Evolutionary conservation across 495 filamentous ascomycete species (phyloP), one percentile per base, ranked within the genome.

Genomic region (Oidiodendron maius): DNA sequence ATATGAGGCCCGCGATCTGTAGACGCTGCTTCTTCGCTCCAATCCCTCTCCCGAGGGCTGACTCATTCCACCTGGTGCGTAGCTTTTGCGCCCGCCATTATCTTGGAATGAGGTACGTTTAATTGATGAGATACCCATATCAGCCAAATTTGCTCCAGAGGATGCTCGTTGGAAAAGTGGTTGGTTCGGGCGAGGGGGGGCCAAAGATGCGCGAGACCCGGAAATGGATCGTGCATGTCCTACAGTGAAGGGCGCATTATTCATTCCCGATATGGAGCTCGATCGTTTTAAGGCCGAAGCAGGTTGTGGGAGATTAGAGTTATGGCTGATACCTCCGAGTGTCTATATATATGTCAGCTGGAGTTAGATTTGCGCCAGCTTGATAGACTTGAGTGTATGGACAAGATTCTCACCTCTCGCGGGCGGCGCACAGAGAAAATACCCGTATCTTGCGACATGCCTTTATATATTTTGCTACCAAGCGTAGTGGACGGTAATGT

Each of bases 231-330:
- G 87, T 45, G 72, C 79, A 64, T 91, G 80, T 63, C 81, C 81
- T 28, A 77, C 72, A n/a, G 80, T 78, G 64, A 75, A 80, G 28
- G 76, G 75, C 34, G 75, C 68, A 59, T 81, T 82, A 60, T 82
- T 77, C 54, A 76, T 69, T 52, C 76, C 78, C 44, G 81, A 81
- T 39, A 83, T 83, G n/a, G 88, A 91, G 57, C 81, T 95, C 6
- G 88, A 87, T 62, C 93, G 87, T 68, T 96, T 96, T 72, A 97
- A 76, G 20, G 93, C 87, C n/a, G 93, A 96, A n/a, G 82, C 71
- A 5, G 84, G 84, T 63, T 86, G 82, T 6, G 84, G 84, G 32
- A 89, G 82, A 3, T 75, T 70, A 15, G 85, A 83, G 48, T 81
- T 86, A 64, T 81, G 82, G 55, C 76, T 82, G 41, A 87, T 75